Evolutionary conservation across 31 red algal genomes (phyloP).

Genomic region (Odonthalia washingtoniensis): DNA sequence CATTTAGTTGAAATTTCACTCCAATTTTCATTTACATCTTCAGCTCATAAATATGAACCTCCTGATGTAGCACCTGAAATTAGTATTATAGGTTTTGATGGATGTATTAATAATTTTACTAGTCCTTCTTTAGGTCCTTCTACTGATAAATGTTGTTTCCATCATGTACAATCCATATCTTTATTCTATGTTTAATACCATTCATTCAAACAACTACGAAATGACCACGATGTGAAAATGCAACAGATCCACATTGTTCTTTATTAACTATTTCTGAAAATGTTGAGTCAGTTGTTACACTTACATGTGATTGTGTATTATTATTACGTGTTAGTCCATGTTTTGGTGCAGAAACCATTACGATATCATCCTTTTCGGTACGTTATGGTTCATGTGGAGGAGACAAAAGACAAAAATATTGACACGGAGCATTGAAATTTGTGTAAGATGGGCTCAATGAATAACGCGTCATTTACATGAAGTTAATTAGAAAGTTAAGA

Average conservation of each 20-base stretch:
- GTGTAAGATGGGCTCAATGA: too few relatives aligned
- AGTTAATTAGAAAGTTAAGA: too few relatives aligned
- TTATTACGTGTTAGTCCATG: too few relatives aligned
- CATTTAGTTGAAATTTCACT: conserved; percentile 93
- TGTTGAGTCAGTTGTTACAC: conserved; percentile 30
- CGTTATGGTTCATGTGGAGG: too few relatives aligned
- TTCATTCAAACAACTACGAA: conserved; percentile 77
- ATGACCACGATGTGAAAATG: conserved; percentile 81
- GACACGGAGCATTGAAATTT: too few relatives aligned
- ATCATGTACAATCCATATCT: conserved; percentile 77
- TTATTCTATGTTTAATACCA: conserved; percentile 77
- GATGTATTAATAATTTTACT: too few relatives aligned
- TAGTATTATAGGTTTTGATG: conserved; percentile 64
- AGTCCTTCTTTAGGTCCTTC: conserved; percentile 82
- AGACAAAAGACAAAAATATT: too few relatives aligned
- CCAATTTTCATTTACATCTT: conserved; percentile 95
- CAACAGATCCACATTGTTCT: conserved; percentile 58
- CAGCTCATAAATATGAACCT: conserved; percentile 82
- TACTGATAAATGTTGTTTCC: conserved; percentile 77
- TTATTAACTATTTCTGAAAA: conserved; percentile 88
- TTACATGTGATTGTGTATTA: too few relatives aligned
- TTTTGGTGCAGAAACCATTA: not conserved
- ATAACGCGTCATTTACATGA: too few relatives aligned
- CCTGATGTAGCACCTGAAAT: conserved; percentile 62
- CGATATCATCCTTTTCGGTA: not conserved